Evolutionary conservation across 176 grass and related monocot genomes (phyloP), one percentile per base, ranked within the genome.

Genomic region (Oryza glaberrima): DNA sequence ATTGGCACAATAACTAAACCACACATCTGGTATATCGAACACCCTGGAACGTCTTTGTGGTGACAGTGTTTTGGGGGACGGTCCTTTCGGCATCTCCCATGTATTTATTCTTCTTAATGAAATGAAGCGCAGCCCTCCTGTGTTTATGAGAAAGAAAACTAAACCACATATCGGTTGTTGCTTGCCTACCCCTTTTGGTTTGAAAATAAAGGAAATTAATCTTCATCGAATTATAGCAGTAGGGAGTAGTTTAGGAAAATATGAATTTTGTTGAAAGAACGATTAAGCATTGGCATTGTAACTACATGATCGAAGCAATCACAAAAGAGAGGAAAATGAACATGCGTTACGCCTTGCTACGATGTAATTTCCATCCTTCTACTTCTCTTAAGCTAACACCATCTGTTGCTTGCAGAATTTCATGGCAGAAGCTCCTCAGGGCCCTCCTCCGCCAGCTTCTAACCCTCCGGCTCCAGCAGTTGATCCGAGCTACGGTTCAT

Each of bases 371-470:
- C 10, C 58, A 63, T 63, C 58, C n/a, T 63, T 63, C n/a, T 23
- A 63, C 69, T 34, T 60, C 4, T 60, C 15, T 35, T 65, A 47
- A 47, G 35, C 79, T 74, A 74, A 78, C 49, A 4, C 1, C 23
- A 34, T 74, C 5, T 4, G 73, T 82, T 76, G 69, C 10, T 91
- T 90, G 85, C 87, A 98, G 93, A 98, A 98, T 94, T 98, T 95
- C 83, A 93, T 98, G 88, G 96, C 87, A 7, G 96, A 95, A 52
- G 91, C 89, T 26, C 13, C 86, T 60, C 77, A 88, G 44, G 86
- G 71, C n/a, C 86, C 80, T 13, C 86, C 80, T 13, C 49, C 63
- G 0, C 76, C 63, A 5, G 73, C 80, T 67, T 81, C 93, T 13
- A 85, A 84, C 58, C 85, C 82, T 51, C 48, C 90, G 6, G 78